phyloP scores from a whole-genome alignment of 768 basidiomycete genomes.

The Grammothele lineata region DNA sequence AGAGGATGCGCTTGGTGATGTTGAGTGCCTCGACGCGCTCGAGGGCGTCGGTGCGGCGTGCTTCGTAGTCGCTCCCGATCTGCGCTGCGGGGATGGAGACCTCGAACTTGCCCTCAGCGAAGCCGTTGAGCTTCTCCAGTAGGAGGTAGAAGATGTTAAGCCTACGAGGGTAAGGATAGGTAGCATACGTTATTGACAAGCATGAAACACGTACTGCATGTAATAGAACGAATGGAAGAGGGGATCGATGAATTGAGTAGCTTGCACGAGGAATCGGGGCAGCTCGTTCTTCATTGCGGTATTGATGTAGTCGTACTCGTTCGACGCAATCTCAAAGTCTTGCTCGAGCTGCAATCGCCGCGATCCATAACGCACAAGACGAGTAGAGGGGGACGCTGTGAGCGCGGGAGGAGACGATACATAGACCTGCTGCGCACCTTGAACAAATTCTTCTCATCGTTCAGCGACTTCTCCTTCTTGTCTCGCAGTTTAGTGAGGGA shows the following conservation, averaged over 20 bases:
- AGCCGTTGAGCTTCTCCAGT: slow-evolving; percentile 89
- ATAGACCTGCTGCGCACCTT: slow-evolving; percentile 48
- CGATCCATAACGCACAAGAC: slow-evolving; percentile 19
- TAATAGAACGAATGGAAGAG: slow-evolving; percentile 99
- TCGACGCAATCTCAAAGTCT: slow-evolving; percentile 90
- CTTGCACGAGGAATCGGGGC: slow-evolving; percentile 85
- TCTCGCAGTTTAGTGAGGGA: slow-evolving; percentile 92
- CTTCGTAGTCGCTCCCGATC: slow-evolving; percentile 74
- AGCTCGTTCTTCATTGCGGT: slow-evolving; percentile 86
- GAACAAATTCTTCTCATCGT: slow-evolving; percentile 95
- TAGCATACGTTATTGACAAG: slow-evolving; percentile 1
- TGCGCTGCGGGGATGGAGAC: slow-evolving; percentile 58
- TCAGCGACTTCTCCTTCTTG: slow-evolving; percentile 96
- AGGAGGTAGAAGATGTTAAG: slow-evolving; percentile 92
- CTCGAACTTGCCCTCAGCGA: slow-evolving; percentile 76
- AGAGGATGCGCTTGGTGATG: slow-evolving; percentile 80
- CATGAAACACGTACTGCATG: slow-evolving; percentile 79
- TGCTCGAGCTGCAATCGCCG: slow-evolving; percentile 70
- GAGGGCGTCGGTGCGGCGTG: slow-evolving; percentile 79
- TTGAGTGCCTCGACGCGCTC: slow-evolving; percentile 72
- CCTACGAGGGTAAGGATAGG: slow-evolving; percentile 34
- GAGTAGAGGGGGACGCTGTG: not conserved
- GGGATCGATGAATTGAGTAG: slow-evolving; percentile 90
- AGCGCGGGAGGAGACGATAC: slow-evolving; percentile 13
- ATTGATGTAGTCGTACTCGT: slow-evolving; percentile 93